phyloP scores from a whole-genome alignment of 345 rosid genomes.

The Conringia planisiliqua region DNA sequence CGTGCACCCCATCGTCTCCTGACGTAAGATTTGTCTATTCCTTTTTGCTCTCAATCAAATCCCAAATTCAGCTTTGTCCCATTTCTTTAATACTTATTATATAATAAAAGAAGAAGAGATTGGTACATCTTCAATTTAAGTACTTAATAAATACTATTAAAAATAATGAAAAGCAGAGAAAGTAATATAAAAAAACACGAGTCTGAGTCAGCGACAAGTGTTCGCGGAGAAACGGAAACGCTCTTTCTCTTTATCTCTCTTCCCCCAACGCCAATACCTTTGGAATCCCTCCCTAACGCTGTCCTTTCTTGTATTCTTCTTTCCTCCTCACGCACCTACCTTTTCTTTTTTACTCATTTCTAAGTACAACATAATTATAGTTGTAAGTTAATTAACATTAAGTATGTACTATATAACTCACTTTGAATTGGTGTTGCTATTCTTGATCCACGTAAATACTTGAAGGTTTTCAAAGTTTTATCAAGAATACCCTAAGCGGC shows the following conservation, averaged over 20 bases:
- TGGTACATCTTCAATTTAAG: neutral
- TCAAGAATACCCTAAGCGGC: constrained; percentile 2
- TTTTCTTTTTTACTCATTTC: neutral
- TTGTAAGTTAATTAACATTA: neutral
- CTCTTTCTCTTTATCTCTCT: constrained; percentile 21
- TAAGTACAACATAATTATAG: neutral
- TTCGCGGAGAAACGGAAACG: constrained; percentile 99
- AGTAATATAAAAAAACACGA: constrained; percentile 5
- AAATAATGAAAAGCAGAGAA: neutral
- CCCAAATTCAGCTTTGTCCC: constrained; percentile 16
- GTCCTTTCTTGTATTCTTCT: neutral
- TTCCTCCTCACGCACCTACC: neutral
- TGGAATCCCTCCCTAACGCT: constrained; percentile 52
- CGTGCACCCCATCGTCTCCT: constrained; percentile 29
- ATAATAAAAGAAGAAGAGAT: neutral
- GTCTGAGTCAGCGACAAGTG: constrained; percentile 50
- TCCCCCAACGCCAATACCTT: constrained; percentile 48
- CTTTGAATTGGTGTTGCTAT: neutral
- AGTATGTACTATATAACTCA: too few species aligned
- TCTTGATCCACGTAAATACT: neutral
- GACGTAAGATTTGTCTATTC: constrained; percentile 19
- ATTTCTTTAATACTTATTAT: neutral
- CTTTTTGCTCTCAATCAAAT: neutral
- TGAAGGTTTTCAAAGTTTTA: neutral
- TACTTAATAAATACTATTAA: neutral